Evolutionary conservation across 2,329 filamentous ascomycete genomes (phyloP).

Genomic region (Trichoderma atroviride): DNA sequence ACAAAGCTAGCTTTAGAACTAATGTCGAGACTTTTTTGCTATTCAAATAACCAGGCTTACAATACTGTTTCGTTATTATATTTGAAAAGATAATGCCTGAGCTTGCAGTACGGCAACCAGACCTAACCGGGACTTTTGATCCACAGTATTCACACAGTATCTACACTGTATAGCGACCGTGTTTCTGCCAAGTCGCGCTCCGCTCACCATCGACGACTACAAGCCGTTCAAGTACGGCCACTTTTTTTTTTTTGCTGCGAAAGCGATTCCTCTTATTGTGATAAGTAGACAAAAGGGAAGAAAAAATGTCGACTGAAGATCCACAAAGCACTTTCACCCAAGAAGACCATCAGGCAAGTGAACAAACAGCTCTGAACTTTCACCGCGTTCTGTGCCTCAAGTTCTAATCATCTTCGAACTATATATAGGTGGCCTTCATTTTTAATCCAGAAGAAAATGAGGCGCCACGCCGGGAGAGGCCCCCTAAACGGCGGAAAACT

Average conservation of each 20-base stretch:
- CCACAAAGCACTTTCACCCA: slow-evolving; percentile 37
- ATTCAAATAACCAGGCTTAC: not conserved
- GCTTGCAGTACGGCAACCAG: not conserved
- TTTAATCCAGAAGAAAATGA: slow-evolving; percentile 56
- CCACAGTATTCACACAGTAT: not conserved
- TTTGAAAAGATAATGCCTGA: not conserved
- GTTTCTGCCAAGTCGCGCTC: slow-evolving; percentile 21
- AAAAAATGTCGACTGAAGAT: slow-evolving; percentile 33
- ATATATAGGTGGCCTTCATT: slow-evolving; percentile 60
- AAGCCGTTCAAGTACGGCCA: not conserved
- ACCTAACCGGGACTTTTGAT: not conserved
- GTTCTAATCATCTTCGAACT: not conserved
- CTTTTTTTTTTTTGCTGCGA: not conserved
- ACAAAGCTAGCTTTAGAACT: not conserved
- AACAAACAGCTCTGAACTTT: not conserved
- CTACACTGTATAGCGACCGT: not conserved
- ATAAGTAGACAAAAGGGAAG: not conserved
- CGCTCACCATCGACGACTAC: not conserved
- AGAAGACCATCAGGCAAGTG: slow-evolving; percentile 50
- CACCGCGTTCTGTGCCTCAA: not conserved
- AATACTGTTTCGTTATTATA: not conserved
- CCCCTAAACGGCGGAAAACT: slow-evolving; percentile 61
- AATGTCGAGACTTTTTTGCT: not conserved
- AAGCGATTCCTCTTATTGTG: not conserved
- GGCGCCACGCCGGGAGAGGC: slow-evolving; percentile 41